Evolutionary conservation across 1,284 basidiomycete genomes (phyloP).

Genomic region (Singerocomus rubriflavus): DNA sequence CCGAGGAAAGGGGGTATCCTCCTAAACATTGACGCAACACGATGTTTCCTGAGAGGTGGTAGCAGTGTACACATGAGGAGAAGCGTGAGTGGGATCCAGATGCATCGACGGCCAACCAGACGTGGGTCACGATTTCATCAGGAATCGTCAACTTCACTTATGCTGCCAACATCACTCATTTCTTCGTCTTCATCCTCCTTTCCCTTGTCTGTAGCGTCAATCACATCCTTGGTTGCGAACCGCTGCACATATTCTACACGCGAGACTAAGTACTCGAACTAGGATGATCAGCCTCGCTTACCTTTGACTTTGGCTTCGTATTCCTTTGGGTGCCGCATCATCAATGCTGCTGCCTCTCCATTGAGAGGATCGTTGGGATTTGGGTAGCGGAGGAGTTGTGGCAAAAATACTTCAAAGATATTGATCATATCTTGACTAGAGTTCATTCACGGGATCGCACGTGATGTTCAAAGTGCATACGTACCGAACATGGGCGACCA

Average conservation of each 20-base stretch:
- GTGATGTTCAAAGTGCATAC: slow-evolving; percentile 12
- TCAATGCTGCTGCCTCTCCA: slow-evolving; percentile 93
- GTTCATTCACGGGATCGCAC: slow-evolving; percentile 10
- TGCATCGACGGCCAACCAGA: slow-evolving; percentile 3
- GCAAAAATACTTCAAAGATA: slow-evolving; percentile 98
- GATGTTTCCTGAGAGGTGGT: slow-evolving; percentile 16
- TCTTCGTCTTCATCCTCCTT: slow-evolving; percentile 79
- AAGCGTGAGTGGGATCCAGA: slow-evolving; percentile 11
- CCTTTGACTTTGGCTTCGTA: slow-evolving; percentile 93
- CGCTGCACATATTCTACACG: slow-evolving; percentile 84
- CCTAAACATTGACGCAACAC: slow-evolving; percentile 18
- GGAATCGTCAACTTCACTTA: slow-evolving; percentile 56
- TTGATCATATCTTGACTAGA: slow-evolving; percentile 88
- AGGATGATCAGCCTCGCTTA: slow-evolving; percentile 31
- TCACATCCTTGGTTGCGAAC: slow-evolving; percentile 79
- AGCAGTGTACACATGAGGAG: slow-evolving; percentile 10
- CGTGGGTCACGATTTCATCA: slow-evolving; percentile 15
- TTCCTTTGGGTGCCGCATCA: slow-evolving; percentile 96
- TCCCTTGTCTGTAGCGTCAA: slow-evolving; percentile 59
- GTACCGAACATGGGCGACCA: slow-evolving; percentile 99
- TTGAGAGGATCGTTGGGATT: slow-evolving; percentile 98
- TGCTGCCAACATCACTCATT: slow-evolving; percentile 91
- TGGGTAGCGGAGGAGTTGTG: slow-evolving; percentile 94
- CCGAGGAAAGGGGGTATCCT: slow-evolving; percentile 29
- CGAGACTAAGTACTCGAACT: slow-evolving; percentile 3